A percentile compares a stretch with the other conserved stretches of the same genome.
These are phyloP conservation scores for Rhizophora mangle DNA, from an alignment of 345 rosid species.

Conservation along the genomic window DNA sequence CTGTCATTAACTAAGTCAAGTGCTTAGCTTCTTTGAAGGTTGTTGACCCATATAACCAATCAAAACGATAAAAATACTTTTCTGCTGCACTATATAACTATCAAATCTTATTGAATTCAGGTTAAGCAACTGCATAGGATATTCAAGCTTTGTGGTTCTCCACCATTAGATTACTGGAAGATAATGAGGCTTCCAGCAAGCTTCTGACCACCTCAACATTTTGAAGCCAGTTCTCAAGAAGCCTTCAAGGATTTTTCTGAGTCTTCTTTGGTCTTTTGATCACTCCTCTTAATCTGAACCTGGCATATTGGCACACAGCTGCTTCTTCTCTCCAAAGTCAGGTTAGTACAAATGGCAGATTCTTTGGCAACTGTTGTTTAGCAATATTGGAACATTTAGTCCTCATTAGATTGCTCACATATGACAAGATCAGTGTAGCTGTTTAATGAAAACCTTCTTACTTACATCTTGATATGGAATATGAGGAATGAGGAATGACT, in stretches of 20 bases:
- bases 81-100: background rate
- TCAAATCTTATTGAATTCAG: slow-evolving; percentile 29
- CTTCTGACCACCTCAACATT: slow-evolving; percentile 67
- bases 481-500: too few species aligned
- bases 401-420: too few species aligned
- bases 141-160: slow-evolving; percentile 84
- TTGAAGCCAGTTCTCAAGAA: slow-evolving; percentile 63
- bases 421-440: too few species aligned
- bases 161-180: slow-evolving; percentile 78
- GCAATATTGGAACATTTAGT: too few species aligned
- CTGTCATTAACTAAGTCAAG: background rate
- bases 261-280: slow-evolving; percentile 54
- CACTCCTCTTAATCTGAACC: slow-evolving; percentile 65
- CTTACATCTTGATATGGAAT: too few species aligned
- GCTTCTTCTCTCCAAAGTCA: slow-evolving; percentile 62
- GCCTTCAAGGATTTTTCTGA: slow-evolving; percentile 56
- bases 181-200: slow-evolving; percentile 62
- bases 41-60: too few species aligned
- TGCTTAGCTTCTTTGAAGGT: background rate
- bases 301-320: slow-evolving; percentile 65
- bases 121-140: slow-evolving; percentile 91
- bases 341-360: slow-evolving; percentile 26
- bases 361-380: too few species aligned
- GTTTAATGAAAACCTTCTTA: too few species aligned
- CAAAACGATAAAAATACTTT: too few species aligned